phyloP scores from a whole-genome alignment of 1,139 yeast genomes.

The Sugiyamaella paludigena region DNA sequence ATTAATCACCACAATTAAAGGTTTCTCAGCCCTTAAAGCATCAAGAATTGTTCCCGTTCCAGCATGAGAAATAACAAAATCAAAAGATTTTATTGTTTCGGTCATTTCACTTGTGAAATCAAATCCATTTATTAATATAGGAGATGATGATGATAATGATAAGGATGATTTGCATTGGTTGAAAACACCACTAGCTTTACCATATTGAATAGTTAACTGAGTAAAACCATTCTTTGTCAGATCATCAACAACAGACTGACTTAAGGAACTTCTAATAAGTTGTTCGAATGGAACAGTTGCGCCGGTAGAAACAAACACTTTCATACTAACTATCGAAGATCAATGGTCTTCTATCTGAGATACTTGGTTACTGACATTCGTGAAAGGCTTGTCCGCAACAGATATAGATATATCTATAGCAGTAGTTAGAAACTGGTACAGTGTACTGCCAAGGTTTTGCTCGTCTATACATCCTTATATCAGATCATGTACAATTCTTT shows the following conservation, averaged over 20 bases:
- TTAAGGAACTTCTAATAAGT: conserved; percentile 48
- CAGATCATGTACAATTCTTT: too few relatives aligned
- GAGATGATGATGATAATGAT: conserved; percentile 19
- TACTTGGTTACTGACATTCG: too few relatives aligned
- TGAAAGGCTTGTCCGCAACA: too few relatives aligned
- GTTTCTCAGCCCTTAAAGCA: conserved; percentile 54
- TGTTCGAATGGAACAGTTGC: conserved; percentile 76
- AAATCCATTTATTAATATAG: conserved; percentile 41
- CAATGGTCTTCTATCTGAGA: too few relatives aligned
- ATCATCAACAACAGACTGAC: conserved; percentile 39
- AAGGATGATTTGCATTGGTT: neutral
- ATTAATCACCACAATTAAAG: conserved; percentile 70
- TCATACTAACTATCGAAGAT: too few relatives aligned
- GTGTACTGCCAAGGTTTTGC: too few relatives aligned
- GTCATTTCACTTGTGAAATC: conserved; percentile 44
- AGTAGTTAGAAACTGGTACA: too few relatives aligned
- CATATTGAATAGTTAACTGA: conserved; percentile 64
- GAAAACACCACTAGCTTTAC: conserved; percentile 42
- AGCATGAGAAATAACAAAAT: conserved; percentile 80
- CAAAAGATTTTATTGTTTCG: conserved; percentile 42
- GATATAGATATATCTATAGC: too few relatives aligned
- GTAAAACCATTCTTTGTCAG: conserved; percentile 41
- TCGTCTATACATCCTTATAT: too few relatives aligned
- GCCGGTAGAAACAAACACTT: conserved; percentile 68
- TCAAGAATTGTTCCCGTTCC: conserved; percentile 91